A percentile compares a stretch with the other conserved stretches of the same genome.
These are phyloP conservation scores for Colletotrichum incanum DNA, from an alignment of 2,329 filamentous ascomycete genomes.

Conservation along the genomic window DNA sequence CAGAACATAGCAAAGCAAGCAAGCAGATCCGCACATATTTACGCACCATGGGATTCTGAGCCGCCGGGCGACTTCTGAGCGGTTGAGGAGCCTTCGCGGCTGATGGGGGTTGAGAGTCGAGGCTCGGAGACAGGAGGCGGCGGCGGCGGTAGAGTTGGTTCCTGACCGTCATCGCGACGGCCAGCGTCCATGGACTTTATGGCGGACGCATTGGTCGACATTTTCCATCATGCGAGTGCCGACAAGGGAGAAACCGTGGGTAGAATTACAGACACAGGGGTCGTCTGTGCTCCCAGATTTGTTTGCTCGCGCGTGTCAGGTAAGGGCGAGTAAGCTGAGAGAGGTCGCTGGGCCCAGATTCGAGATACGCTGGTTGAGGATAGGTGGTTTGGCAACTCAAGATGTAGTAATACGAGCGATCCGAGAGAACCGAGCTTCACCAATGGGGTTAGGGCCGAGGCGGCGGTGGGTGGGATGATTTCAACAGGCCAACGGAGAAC, in stretches of 20 bases:
- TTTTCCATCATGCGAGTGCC: slow-evolving; percentile 41
- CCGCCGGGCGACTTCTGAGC: slow-evolving; percentile 46
- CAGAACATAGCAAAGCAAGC: background rate
- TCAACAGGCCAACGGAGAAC: slow-evolving; percentile 21
- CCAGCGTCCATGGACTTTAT: slow-evolving; percentile 40
- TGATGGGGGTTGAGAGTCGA: slow-evolving; percentile 46
- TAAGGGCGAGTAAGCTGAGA: slow-evolving; percentile 11
- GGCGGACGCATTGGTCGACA: slow-evolving; percentile 41
- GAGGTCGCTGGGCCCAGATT: background rate
- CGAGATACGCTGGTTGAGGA: background rate
- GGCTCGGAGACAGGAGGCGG: slow-evolving; percentile 46
- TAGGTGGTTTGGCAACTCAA: slow-evolving; percentile 11
- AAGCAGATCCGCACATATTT: background rate
- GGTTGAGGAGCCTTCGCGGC: slow-evolving; percentile 37
- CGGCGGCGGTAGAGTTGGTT: slow-evolving; percentile 2
- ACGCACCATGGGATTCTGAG: slow-evolving; percentile 53
- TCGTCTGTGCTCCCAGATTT: background rate
- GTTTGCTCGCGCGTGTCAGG: background rate
- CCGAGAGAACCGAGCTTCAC: slow-evolving; percentile 33
- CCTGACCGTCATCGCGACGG: slow-evolving; percentile 32
- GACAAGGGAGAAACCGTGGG: slow-evolving; percentile 10
- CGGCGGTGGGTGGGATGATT: slow-evolving; percentile 21
- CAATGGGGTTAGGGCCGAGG: slow-evolving; percentile 8
- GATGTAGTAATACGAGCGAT: slow-evolving; percentile 30
- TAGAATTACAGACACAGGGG: slow-evolving; percentile 2